These are phyloP conservation scores for Plasmodium billcollinsi DNA, from an alignment of 169 alveolate species.

Conservation along the genomic window DNA sequence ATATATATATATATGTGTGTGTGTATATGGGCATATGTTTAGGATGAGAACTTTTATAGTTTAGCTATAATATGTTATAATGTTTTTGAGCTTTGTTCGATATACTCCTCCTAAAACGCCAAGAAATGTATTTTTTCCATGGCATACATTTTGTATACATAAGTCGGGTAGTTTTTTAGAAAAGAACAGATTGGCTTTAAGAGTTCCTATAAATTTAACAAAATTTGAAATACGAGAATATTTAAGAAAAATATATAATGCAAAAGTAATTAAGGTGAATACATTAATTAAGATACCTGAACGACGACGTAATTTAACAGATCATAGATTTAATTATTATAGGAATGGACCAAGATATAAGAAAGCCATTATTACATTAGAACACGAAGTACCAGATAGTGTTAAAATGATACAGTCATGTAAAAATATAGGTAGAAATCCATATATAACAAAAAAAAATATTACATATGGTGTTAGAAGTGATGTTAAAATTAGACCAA, in stretches of 20 bases:
- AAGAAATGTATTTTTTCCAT: constrained; percentile 92
- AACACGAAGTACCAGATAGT: constrained; percentile 89
- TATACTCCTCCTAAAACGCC: constrained; percentile 75
- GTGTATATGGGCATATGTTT: not conserved
- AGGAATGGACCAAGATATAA: constrained; percentile 91
- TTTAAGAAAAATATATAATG: constrained; percentile 88
- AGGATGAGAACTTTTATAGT: not conserved
- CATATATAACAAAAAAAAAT: constrained; percentile 88
- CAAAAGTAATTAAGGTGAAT: constrained; percentile 89
- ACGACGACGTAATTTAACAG: constrained; percentile 82
- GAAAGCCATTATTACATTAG: constrained; percentile 90
- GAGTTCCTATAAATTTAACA: constrained; percentile 91
- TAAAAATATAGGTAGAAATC: constrained; percentile 86
- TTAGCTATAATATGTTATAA: not conserved
- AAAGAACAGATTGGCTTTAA: constrained; percentile 87
- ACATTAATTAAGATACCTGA: constrained; percentile 89
- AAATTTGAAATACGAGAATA: constrained; percentile 91
- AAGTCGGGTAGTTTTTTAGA: constrained; percentile 90
- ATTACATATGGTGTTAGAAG: constrained; percentile 84
- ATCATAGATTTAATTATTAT: constrained; percentile 81
- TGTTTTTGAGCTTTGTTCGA: constrained; percentile 61
- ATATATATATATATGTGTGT: constrained; percentile 1
- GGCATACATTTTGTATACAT: constrained; percentile 89
- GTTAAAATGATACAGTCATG: constrained; percentile 90
- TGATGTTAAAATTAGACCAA: constrained; percentile 78